Base-by-base conservation (phyloP, 2,329 filamentous ascomycete genomes). In the Aureobasidium sp. region DNA sequence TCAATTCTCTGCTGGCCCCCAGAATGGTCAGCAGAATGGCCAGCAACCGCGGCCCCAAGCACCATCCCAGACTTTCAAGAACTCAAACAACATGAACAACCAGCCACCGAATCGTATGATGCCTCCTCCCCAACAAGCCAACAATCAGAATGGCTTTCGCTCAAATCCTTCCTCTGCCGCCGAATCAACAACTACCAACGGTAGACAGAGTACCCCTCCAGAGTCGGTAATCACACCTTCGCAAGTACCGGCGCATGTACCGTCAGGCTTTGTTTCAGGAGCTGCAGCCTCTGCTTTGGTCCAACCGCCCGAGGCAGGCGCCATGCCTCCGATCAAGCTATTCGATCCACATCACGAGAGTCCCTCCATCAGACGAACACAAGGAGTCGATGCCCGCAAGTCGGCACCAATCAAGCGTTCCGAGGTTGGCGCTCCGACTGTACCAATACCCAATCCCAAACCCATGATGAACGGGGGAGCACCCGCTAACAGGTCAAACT, bases 351-450 rank as follows among this genome's bases (percentile, higher is more conserved):
- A 80, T 59, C 76, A 71, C 14, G 78, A 81, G 55, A 79, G 76
- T 64, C 91, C 92, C 0, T 94, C 91, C 0, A 91, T 96, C 70
- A 85, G 90, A 64, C 92, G 93, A 71, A 97, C 93, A 0, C 88
- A 89, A 0, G 92, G 92, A 2, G 83, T 97, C 42, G 91, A 97
- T 69, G 90, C 95, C 70, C 85, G 78, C 25, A 87, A 84, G 57
- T 92, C 89, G 5, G 87, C 87, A 58, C 90, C 91, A 0, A 77
- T 96, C 1, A 82, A 81, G 4, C 83, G 81, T 65, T 80, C 78
- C 44, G 68, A 70, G 29, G 51, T 65, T 22, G 51, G 36, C 29
- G 29, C 39, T 14, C 53, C 64, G 2, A 64, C 45, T 27, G 36
- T 37, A 12, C 42, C 62, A 48, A 48, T 51, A n/a, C 34, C 53